Base-by-base conservation (phyloP, 176 grass and related monocot genomes). In the Areca catechu region DNA sequence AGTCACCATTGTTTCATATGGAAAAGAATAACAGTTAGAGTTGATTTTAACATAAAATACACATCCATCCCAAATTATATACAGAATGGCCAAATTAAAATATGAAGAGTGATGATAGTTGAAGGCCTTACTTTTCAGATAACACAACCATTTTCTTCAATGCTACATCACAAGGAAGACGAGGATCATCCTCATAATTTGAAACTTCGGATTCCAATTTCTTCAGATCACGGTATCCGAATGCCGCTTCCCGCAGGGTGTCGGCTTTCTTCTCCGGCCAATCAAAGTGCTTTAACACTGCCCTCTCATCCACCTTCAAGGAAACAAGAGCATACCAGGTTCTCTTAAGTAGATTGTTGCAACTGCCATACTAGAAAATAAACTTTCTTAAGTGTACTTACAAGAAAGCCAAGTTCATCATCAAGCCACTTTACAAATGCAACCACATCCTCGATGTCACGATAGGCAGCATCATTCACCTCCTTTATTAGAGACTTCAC, bases 381-480 rank as follows among this genome's bases (percentile, higher is more conserved):
- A 30, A 24, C 61, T 37, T 20, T 50, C 22, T 61, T 17, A 57
- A 20, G 57, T 53, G 48, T 63, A 24, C 80, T 60, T 87, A 98
- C 93, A 54, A 98, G 77, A 70, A 98, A 98, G 71, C 93, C 85
- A 4, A 98, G 80, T 75, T 98, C 93, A 67, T 98, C 93, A 61
- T 98, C 93, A 24, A 98, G 81, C 93, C 93, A 98, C 56, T 98
- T 98, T 23, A 98, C 87, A 76, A 98, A 98, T 54, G 93, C 93
- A 76, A 98, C 78, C 16, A 98, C 93, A 74, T 98, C 93, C 75
- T 98, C 93, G 58, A 98, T 92, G 72, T 98, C 86, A 67, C 78
- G 68, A 77, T 92, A 92, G 54, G 75, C 81, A 69, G 93, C 93
- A 85, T 75, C 37, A n/a, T 86, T 89, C 54, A 98, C 93, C 84